Evolutionary conservation across 1,139 yeast genomes (phyloP).

Genomic region (Saccharomyces pastorianus): DNA sequence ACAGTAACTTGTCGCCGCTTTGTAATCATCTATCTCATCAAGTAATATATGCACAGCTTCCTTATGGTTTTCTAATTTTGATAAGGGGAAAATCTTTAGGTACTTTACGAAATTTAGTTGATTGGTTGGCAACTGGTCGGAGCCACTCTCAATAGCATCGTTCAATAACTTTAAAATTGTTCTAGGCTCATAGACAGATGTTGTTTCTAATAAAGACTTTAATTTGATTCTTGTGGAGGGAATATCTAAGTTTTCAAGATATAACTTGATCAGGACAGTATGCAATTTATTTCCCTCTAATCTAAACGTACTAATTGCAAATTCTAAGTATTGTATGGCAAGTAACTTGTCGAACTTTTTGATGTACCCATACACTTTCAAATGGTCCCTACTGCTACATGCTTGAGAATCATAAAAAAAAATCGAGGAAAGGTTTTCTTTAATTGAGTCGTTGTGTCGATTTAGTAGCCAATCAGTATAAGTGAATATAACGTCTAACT

Average conservation of each 20-base stretch:
- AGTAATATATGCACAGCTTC: conserved; percentile 58
- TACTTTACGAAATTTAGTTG: conserved; percentile 27
- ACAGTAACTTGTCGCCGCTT: conserved; percentile 55
- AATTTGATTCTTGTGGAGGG: conserved; percentile 34
- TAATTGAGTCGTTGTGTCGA: conserved; percentile 34
- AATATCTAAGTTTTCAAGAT: conserved; percentile 34
- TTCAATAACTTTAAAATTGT: conserved; percentile 26
- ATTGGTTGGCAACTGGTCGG: conserved; percentile 4
- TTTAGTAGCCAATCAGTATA: conserved; percentile 48
- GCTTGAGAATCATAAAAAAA: conserved; percentile 64
- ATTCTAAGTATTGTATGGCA: conserved; percentile 54
- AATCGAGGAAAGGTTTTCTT: conserved; percentile 38
- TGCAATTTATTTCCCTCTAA: conserved; percentile 39
- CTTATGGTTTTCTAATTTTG: conserved; percentile 53
- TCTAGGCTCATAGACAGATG: conserved; percentile 41
- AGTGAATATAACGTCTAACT: conserved; percentile 50
- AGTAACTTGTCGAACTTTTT: conserved; percentile 28
- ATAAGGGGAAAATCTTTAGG: conserved; percentile 52
- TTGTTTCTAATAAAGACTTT: conserved; percentile 34
- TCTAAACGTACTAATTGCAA: conserved; percentile 38
- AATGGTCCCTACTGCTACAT: conserved; percentile 50
- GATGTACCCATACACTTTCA: conserved; percentile 45
- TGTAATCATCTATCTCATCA: conserved; percentile 49
- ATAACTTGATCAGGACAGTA: conserved; percentile 50
- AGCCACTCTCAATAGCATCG: conserved; percentile 28